Evolutionary conservation across 176 grass and related monocot species (phyloP), one percentile per base, ranked within the genome.

Genomic region (Elymus sibiricus): DNA sequence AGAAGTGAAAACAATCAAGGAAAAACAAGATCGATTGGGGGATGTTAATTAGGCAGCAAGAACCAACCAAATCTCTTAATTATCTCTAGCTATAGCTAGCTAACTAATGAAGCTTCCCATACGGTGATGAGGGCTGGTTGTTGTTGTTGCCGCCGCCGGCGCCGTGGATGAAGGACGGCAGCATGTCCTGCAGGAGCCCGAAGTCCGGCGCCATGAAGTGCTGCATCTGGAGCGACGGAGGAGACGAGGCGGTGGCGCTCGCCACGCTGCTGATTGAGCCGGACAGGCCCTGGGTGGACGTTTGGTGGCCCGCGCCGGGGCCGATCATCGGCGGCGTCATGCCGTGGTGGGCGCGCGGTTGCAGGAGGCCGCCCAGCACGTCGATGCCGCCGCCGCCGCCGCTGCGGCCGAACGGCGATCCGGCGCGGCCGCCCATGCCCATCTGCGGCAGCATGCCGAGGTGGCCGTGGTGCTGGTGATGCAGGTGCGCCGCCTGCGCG

Each of bases 161-260:
- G 61, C 32, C 55, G 82, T 89, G 86, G 32, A 92, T 74, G 87
- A 94, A 91, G 46, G 92, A 91, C 31, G 96, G 94, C 64, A 94
- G 32, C 76, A 94, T 94, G 92, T 98, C 97, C 86, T 98, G 94
- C 67, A 98, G 60, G 21, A 98, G 94, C 10, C 97, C 94, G 11
- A 95, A 94, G 79, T 96, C 92, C 26, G 80, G 90, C 31, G 82
- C 82, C 86, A 85, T 85, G 71, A 92, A 79, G 90, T 92, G 85
- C 76, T 95, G 90, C 79, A 90, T 93, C 79, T 95, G 90, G 63
- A 92, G 80, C 21, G 82, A 58, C 7, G 90, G 49, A 4, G 73
- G 77, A 39, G 76, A 63, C 11, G 77, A 10, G 10, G 74, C 8
- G 29, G 80, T 4, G 76, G 58, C 73, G 37, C 37, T 46, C 6